Percentiles rank a stretch among this genome's conserved stretches.
phyloP scores from a whole-genome alignment of 1,284 basidiomycete genomes.

The Cerrena zonata region DNA sequence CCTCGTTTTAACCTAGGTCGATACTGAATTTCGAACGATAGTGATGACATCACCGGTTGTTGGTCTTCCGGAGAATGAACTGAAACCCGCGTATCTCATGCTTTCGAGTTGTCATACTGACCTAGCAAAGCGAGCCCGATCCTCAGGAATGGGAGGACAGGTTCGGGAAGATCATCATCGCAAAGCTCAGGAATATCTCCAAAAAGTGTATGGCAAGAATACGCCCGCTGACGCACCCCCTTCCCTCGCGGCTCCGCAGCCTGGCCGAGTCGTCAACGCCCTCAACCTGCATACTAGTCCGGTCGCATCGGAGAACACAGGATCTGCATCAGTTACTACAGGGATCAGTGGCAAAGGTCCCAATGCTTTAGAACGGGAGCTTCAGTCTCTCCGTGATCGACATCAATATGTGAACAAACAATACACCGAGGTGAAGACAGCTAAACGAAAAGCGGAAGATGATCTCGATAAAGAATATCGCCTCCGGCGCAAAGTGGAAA shows the following conservation, averaged over 20 bases:
- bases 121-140: constrained; percentile 27
- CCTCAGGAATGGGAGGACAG: constrained; percentile 15
- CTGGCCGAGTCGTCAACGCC: background rate
- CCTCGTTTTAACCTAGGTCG: constrained; percentile 1
- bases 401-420: constrained; percentile 23
- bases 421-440: constrained; percentile 30
- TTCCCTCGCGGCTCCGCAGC: background rate
- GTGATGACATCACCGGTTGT: constrained; percentile 33
- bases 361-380: constrained; percentile 34
- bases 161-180: constrained; percentile 31
- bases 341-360: constrained; percentile 5
- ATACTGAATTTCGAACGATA: constrained; percentile 18
- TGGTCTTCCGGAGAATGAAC: constrained; percentile 31
- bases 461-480: constrained; percentile 36
- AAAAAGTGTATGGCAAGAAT: constrained; percentile 42
- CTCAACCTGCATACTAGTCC: background rate
- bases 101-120: constrained; percentile 50
- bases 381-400: constrained; percentile 36
- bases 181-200: constrained; percentile 42
- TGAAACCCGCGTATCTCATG: constrained; percentile 48
- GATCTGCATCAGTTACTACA: background rate
- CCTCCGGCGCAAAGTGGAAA: constrained; percentile 39
- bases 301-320: too few relatives aligned
- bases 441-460: constrained; percentile 45
- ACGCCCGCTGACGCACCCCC: constrained; percentile 3